Percentiles rank a stretch among this genome's conserved stretches.
phyloP scores from a whole-genome alignment of 805 yeast species.

The Kockiozyma suomiensis region DNA sequence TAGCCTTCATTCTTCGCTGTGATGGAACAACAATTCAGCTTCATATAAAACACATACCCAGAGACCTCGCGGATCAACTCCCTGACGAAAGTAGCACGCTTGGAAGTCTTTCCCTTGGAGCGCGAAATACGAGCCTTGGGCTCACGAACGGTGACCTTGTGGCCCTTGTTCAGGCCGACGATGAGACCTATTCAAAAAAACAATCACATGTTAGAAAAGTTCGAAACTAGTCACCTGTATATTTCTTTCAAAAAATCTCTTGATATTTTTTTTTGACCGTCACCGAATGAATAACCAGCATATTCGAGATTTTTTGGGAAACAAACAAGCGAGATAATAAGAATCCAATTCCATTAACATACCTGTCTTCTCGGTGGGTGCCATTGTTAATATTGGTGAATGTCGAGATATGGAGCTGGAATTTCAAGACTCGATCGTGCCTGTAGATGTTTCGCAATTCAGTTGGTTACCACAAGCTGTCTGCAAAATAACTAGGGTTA shows the following conservation, averaged over 20 bases:
- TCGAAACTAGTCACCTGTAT: too few relatives aligned
- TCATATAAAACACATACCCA: slow-evolving; percentile 52
- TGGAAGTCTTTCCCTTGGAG: slow-evolving; percentile 95
- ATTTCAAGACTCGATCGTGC: neutral
- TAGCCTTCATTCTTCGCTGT: neutral
- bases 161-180: slow-evolving; percentile 99
- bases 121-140: slow-evolving; percentile 86
- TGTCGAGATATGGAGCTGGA: neutral
- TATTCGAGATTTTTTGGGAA: too few relatives aligned
- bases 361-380: slow-evolving; percentile 34
- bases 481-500: neutral
- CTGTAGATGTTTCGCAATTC: neutral
- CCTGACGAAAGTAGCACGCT: slow-evolving; percentile 96
- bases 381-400: slow-evolving; percentile 20
- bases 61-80: slow-evolving; percentile 93
- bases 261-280: neutral
- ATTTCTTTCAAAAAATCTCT: neutral
- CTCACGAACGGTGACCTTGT: slow-evolving; percentile 85
- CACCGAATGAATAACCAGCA: neutral
- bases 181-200: slow-evolving; percentile 88
- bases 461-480: neutral
- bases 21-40: too few relatives aligned
- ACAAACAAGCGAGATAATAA: neutral
- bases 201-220: too few relatives aligned
- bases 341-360: slow-evolving; percentile 1